phyloP scores from a whole-genome alignment of 192 early-diverging fungal species.

The Coemansia sp. region DNA sequence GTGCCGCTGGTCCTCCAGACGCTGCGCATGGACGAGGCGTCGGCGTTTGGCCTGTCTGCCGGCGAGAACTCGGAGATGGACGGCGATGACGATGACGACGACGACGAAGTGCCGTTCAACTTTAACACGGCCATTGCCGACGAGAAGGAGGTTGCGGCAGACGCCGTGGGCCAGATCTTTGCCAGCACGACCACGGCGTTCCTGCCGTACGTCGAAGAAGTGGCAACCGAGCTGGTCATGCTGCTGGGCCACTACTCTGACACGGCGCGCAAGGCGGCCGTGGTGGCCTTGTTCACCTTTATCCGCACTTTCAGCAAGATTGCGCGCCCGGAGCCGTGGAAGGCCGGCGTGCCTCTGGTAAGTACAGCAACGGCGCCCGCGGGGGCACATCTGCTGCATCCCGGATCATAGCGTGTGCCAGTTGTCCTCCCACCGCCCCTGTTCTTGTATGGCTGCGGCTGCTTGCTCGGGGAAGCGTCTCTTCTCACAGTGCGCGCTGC shows the following conservation, averaged over 20 bases:
- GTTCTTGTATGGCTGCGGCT: no score
- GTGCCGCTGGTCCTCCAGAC: slow-evolving; percentile 78
- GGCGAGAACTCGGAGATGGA: slow-evolving; percentile 29
- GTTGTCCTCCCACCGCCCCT: no score
- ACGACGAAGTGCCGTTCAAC: slow-evolving; percentile 55
- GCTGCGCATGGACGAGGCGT: slow-evolving; percentile 67
- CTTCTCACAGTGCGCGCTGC: no score
- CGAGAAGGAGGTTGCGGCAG: slow-evolving; percentile 89
- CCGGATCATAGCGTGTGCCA: no score
- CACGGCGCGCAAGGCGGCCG: slow-evolving; percentile 73
- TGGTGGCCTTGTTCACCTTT: slow-evolving; percentile 65
- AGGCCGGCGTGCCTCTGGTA: slow-evolving; percentile 64
- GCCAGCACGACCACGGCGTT: slow-evolving; percentile 65
- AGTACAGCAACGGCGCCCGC: no score
- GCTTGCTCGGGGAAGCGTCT: no score
- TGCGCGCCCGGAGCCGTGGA: slow-evolving; percentile 61
- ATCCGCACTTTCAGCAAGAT: slow-evolving; percentile 74
- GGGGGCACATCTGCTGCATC: no score
- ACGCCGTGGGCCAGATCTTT: slow-evolving; percentile 84
- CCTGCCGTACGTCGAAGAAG: slow-evolving; percentile 76
- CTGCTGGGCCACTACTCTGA: slow-evolving; percentile 75
- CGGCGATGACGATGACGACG: slow-evolving; percentile 54
- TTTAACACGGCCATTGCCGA: slow-evolving; percentile 79
- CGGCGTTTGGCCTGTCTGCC: slow-evolving; percentile 16
- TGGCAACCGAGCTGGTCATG: slow-evolving; percentile 58